Base-by-base conservation (phyloP, 805 yeast genomes). In the Barnettozyma wickerhamii region DNA sequence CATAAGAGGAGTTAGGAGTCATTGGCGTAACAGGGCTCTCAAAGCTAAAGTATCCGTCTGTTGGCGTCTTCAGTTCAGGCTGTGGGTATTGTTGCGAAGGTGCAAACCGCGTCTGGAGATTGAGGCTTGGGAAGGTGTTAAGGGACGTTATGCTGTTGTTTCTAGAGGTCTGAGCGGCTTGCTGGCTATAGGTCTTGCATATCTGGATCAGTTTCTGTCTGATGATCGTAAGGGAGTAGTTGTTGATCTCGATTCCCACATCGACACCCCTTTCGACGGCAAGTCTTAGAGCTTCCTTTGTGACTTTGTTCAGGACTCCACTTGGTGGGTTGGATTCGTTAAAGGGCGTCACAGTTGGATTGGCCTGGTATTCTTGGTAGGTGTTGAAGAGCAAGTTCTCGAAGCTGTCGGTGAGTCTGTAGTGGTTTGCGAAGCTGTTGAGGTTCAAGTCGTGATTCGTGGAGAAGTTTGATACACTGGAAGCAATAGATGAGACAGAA, bases 281-380 rank as follows among this genome's bases (percentile, higher is more conserved):
- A 35, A 49, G 45, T 43, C 65, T 64, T 23, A 76, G 60, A 20
- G 82, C 71, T 32, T 74, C 69, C 50, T 77, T 79, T 6, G 85
- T 74, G 0, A 80, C 81, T 39, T 69, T 68, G 31, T 78, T 77
- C 17, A 80, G 66, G 4, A 82, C 70, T 1, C 88, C 88, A 1
- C 81, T 70, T 0, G 89, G 88, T 7, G 88, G 89, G 51, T 74
- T 73, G 31, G 67, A 56, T 14, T 75, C 72, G 47, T 80, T 80
- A 53, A 82, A 82, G 0, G 90, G 90, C 0, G 90, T 81, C 7
- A 71, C 65, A 26, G 77, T 74, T 6, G 89, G 88, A 50, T 72
- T 77, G 35, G 67, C 67, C 13, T 74, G 69, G 41, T 74, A 65
- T 7, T 62, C 52, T 38, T 73, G 74, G 51, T 79, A 79, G 5